Conservation (phyloP, 371 early-diverging fungal species). For the Mortierella sp. region DNA sequence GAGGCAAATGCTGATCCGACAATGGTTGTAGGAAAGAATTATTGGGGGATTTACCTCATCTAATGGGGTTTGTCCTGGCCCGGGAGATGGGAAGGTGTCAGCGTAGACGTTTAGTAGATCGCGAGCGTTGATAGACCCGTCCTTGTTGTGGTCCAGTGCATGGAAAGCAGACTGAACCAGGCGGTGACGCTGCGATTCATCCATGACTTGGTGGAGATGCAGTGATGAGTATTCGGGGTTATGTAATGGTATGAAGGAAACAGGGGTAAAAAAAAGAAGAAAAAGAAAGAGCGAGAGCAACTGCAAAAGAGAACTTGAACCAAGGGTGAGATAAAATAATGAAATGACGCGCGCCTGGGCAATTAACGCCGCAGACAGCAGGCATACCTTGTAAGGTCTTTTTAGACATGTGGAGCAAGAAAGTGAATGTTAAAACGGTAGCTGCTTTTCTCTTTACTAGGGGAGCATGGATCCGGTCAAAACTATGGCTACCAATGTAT, state of each 20-base stretch:
- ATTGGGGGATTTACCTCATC: conserved; percentile 37
- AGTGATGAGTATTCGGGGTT: neutral
- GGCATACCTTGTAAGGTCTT: too few relatives aligned
- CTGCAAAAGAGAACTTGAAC: neutral
- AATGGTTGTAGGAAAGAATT: neutral
- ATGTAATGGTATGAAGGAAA: conserved; percentile 2
- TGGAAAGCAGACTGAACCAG: conserved; percentile 65
- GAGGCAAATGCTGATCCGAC: neutral
- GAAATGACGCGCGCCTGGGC: neutral
- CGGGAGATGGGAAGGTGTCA: conserved; percentile 54
- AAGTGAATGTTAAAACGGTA: too few relatives aligned
- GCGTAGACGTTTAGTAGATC: conserved; percentile 64
- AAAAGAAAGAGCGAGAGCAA: neutral
- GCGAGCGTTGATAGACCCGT: conserved; percentile 67
- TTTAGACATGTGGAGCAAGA: too few relatives aligned
- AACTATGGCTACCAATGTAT: too few relatives aligned
- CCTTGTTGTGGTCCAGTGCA: conserved; percentile 70
- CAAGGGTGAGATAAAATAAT: neutral
- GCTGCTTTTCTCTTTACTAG: too few relatives aligned
- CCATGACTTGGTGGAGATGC: conserved; percentile 35
- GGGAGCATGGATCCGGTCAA: too few relatives aligned
- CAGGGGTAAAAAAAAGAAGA: neutral
- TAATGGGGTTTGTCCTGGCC: conserved; percentile 58
- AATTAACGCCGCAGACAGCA: too few relatives aligned
- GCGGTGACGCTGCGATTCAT: conserved; percentile 50